A percentile compares a stretch with the other conserved stretches of the same genome.
phyloP scores from a whole-genome alignment of 805 yeast species.

The Ogataea paradorogensis region DNA sequence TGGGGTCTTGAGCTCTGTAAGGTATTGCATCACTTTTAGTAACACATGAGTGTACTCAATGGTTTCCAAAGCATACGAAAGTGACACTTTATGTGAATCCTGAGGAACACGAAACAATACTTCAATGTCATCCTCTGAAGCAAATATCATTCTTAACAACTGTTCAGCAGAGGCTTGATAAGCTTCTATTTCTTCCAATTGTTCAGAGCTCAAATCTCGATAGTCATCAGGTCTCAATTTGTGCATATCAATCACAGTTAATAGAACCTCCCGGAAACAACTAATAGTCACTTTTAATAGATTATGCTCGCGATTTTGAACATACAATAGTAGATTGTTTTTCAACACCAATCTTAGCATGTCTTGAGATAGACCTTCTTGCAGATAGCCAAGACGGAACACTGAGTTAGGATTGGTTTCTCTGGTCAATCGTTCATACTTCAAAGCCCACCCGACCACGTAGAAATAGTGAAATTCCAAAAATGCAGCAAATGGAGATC shows the following conservation, averaged over 20 bases:
- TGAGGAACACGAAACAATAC: constrained; percentile 58
- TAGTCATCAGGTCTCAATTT: constrained; percentile 37
- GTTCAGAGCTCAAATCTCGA: constrained; percentile 39
- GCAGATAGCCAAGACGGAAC: constrained; percentile 24
- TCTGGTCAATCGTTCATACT: constrained; percentile 51
- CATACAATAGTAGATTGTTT: constrained; percentile 37
- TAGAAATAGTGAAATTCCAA: constrained; percentile 49
- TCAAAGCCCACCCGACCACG: constrained; percentile 72
- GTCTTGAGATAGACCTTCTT: constrained; percentile 56
- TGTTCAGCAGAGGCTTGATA: constrained; percentile 34
- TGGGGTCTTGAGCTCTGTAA: constrained; percentile 49
- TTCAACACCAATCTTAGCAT: constrained; percentile 50
- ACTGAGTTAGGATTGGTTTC: constrained; percentile 32
- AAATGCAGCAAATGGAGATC: constrained; percentile 33
- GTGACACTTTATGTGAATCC: constrained; percentile 60
- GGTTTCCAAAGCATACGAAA: constrained; percentile 55
- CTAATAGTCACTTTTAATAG: constrained; percentile 68
- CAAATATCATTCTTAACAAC: constrained; percentile 57
- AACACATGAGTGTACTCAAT: constrained; percentile 64
- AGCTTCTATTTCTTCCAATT: constrained; percentile 42
- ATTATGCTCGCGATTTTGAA: constrained; percentile 47
- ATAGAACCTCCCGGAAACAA: constrained; percentile 61
- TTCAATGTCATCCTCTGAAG: constrained; percentile 57
- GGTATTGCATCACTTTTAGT: constrained; percentile 64
- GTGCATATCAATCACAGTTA: constrained; percentile 38